Evolutionary conservation across 73 alveolate species (phyloP).

Genomic region (Paramecium sonneborni): DNA sequence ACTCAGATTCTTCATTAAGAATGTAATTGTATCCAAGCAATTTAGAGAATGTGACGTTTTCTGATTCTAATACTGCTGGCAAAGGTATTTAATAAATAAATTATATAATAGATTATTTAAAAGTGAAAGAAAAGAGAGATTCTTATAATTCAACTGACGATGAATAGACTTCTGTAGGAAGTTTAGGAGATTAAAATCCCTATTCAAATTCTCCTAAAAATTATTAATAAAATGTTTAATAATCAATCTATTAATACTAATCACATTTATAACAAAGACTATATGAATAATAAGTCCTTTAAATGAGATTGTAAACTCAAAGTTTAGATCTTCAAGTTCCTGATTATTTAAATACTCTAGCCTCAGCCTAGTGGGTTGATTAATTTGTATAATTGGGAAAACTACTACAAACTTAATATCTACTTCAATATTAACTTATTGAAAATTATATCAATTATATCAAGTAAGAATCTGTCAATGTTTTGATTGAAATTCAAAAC

Average conservation of each 20-base stretch:
- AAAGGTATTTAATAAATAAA: neutral
- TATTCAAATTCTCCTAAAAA: neutral
- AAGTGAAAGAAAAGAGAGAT: neutral
- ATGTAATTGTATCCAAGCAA: neutral
- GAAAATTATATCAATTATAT: neutral
- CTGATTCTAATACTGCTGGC: neutral
- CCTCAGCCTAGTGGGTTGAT: neutral
- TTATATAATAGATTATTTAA: neutral
- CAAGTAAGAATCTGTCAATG: neutral
- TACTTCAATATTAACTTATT: neutral
- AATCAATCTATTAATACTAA: neutral
- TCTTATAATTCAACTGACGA: conserved; percentile 8
- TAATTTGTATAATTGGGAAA: neutral
- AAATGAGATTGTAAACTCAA: neutral
- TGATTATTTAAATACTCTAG: neutral
- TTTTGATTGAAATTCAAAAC: neutral
- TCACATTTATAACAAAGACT: neutral
- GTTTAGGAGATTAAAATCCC: neutral
- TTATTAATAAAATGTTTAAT: neutral
- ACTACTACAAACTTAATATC: neutral
- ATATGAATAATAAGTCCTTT: neutral
- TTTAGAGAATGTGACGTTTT: neutral
- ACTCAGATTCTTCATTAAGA: neutral
- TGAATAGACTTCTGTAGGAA: neutral
- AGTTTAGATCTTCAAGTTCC: neutral